Conservation (phyloP, 2,329 filamentous ascomycete genomes). For the Podosphaera xanthii region DNA sequence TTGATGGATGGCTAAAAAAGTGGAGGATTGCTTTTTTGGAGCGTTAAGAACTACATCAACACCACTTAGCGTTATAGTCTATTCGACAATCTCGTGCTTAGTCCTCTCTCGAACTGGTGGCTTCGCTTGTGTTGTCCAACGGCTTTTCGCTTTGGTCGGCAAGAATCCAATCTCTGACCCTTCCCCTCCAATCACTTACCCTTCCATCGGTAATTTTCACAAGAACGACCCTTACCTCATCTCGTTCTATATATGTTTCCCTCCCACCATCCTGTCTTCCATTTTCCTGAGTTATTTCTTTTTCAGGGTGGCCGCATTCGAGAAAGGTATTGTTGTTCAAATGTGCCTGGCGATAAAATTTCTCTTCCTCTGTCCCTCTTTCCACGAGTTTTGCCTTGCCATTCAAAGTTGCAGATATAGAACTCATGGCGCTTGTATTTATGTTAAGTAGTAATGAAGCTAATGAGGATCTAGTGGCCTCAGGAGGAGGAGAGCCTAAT, state of each 20-base stretch:
- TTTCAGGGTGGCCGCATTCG: conserved; percentile 21
- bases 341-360: conserved; percentile 63
- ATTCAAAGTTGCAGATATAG: conserved; percentile 83
- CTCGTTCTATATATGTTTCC: conserved; percentile 51
- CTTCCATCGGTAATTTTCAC: conserved; percentile 67
- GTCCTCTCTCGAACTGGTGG: too few species aligned
- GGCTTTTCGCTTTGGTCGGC: too few species aligned
- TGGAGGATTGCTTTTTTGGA: too few species aligned
- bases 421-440: conserved; percentile 69
- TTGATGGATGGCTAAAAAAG: too few species aligned
- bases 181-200: conserved; percentile 90
- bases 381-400: conserved; percentile 59
- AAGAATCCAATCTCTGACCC: conserved; percentile 51
- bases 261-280: conserved; percentile 24
- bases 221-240: conserved; percentile 69
- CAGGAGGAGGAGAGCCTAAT: conserved; percentile 31
- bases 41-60: too few species aligned
- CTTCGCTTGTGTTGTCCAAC: too few species aligned
- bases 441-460: conserved; percentile 71
- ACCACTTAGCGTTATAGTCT: too few species aligned
- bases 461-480: conserved; percentile 51
- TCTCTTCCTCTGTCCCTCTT: conserved; percentile 56
- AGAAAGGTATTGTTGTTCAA: conserved; percentile 82
- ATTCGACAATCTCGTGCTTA: too few species aligned
- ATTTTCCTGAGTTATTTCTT: conserved; percentile 15